These are phyloP conservation scores for Spiromastix sp. DNA, from an alignment of 2,329 filamentous ascomycete genomes.

Conservation along the genomic window DNA sequence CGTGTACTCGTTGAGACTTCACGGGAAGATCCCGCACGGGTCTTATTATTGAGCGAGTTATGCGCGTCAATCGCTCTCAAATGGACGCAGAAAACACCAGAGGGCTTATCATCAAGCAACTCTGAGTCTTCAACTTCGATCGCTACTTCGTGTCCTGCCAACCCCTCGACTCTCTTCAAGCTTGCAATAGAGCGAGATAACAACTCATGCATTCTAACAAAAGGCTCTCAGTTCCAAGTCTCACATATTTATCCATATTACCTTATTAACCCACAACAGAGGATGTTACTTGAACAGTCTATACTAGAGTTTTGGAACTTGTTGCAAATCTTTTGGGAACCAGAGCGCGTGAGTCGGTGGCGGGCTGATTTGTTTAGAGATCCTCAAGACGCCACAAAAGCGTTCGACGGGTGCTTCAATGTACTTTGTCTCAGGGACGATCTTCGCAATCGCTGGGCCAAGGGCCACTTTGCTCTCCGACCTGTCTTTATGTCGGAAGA, in stretches of 20 bases:
- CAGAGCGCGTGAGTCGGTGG: constrained; percentile 1
- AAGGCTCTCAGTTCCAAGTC: neutral
- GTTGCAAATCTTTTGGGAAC: neutral
- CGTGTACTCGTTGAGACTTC: neutral
- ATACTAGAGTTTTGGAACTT: constrained; percentile 1
- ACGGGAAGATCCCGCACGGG: neutral
- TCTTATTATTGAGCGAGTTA: neutral
- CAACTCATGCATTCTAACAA: constrained; percentile 1
- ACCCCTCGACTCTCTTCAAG: neutral
- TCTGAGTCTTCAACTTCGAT: neutral
- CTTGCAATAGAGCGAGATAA: constrained; percentile 2
- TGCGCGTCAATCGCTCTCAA: neutral
- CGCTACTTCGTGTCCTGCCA: neutral
- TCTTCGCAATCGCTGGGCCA: neutral
- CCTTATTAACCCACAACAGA: neutral
- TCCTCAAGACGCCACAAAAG: neutral
- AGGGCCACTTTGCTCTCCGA: neutral
- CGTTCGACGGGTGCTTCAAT: neutral
- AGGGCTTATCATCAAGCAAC: neutral
- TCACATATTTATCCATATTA: neutral
- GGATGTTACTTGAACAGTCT: neutral
- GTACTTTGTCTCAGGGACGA: neutral
- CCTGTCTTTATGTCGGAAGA: constrained; percentile 2
- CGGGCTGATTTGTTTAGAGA: constrained; percentile 1
- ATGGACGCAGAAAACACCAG: neutral